Base-by-base conservation (phyloP, 2,329 filamentous ascomycete genomes). In the Fusarium sp. region DNA sequence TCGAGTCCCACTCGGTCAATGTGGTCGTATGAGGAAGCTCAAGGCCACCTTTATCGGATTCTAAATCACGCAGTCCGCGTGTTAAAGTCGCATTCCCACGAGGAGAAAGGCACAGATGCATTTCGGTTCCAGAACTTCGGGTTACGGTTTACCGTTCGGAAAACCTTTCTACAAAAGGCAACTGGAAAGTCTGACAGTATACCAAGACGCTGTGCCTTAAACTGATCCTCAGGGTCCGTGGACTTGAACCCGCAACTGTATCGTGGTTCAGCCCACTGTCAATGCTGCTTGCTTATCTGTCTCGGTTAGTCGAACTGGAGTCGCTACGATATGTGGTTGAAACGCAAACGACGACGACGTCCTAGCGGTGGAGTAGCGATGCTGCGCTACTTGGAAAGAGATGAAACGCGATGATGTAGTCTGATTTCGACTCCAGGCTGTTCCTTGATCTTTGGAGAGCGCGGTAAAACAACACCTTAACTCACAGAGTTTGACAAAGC, bases 1-100 rank as follows among this genome's bases (percentile, higher is more conserved):
- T 49, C 59, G 47, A 55, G 40, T 46, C 43, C 45, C 47, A 46
- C 57, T 61, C 52, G 54, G 67, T 44, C 49, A 40, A 55, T 44
- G 43, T 46, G 43, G 53, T 71, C 58, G 58, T 71, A 75, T 70
- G 67, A 74, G 67, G 57, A 70, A 72, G 59, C 60, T 65, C 63
- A 69, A 55, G 40, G 32, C 13, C 43, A 24, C 58, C 56, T 13
- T 12, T 30, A 24, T 38, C 18, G 40, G 24, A 29, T 69, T 66
- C 48, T 41, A 24, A 62, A 59, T 47, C 49, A 49, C 49, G 49
- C 54, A 52, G 49, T 52, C 29, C 32, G 45, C 61, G 46, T 65
- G 55, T 34, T 40, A 13, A 51, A 57, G 43, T 62, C 20, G 30
- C 54, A 55, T 64, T 32, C 38, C 9, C 9, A 51, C 25, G 48